phyloP scores from a whole-genome alignment of 805 yeast genomes.

The Yarrowia divulgata region DNA sequence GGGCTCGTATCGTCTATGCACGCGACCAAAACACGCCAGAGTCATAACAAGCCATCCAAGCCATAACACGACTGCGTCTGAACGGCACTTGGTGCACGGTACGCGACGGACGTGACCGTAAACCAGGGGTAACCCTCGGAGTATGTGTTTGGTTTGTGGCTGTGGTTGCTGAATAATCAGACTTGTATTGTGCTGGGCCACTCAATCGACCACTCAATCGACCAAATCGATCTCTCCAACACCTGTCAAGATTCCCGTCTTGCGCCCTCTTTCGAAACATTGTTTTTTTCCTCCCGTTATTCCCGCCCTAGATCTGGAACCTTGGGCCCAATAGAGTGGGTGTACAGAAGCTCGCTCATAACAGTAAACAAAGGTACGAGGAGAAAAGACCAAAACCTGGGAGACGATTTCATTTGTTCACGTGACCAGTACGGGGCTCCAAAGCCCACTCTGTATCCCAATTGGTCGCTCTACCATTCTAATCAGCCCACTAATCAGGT shows the following conservation, averaged over 20 bases:
- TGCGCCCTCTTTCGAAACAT: background rate
- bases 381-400: no score
- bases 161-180: no score
- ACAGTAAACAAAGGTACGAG: background rate
- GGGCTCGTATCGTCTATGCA: slow-evolving; percentile 21
- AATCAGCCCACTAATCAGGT: no score
- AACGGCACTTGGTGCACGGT: slow-evolving; percentile 12
- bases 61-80: slow-evolving; percentile 23
- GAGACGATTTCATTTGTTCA: no score
- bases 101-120: background rate
- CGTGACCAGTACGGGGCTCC: no score
- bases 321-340: background rate
- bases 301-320: slow-evolving; percentile 24
- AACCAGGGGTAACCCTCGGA: no score
- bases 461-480: no score
- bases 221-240: no score
- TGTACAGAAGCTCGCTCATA: background rate
- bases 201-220: no score
- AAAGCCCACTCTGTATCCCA: no score
- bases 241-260: background rate
- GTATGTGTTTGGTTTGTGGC: no score
- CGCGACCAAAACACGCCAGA: slow-evolving; percentile 32
- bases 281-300: slow-evolving; percentile 1
- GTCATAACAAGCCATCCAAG: slow-evolving; percentile 13
- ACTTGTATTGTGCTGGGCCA: no score